These are phyloP conservation scores for Phytophthora niederhauseri DNA, from an alignment of 352 stramenopile genomes.

Conservation along the genomic window DNA sequence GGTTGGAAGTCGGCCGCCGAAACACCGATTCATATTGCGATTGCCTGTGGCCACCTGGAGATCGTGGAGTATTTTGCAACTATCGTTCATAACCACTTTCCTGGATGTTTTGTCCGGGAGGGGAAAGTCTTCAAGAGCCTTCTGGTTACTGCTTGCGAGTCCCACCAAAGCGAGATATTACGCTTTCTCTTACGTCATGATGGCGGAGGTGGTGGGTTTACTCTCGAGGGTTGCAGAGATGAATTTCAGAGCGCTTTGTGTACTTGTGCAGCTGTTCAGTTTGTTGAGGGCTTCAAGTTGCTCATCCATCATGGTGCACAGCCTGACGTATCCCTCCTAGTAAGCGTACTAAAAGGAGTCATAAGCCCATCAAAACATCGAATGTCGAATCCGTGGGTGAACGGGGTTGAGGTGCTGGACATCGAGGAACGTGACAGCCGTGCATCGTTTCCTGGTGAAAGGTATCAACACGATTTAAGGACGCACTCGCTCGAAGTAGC, in stretches of 20 bases:
- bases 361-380: slow-evolving; percentile 6
- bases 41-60: slow-evolving; percentile 54
- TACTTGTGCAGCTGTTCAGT: slow-evolving; percentile 42
- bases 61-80: slow-evolving; percentile 48
- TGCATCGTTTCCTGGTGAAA: slow-evolving; percentile 22
- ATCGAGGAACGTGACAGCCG: not conserved
- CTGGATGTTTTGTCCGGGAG: slow-evolving; percentile 49
- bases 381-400: slow-evolving; percentile 10
- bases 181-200: slow-evolving; percentile 42
- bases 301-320: slow-evolving; percentile 39
- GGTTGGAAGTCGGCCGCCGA: slow-evolving; percentile 26
- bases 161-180: slow-evolving; percentile 42
- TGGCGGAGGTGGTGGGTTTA: slow-evolving; percentile 46
- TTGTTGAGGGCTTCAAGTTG: slow-evolving; percentile 47
- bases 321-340: slow-evolving; percentile 44
- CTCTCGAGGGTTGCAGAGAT: slow-evolving; percentile 33
- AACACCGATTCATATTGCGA: slow-evolving; percentile 56
- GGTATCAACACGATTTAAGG: slow-evolving; percentile 28
- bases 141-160: slow-evolving; percentile 48
- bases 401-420: slow-evolving; percentile 23
- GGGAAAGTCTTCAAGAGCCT: slow-evolving; percentile 47
- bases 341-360: slow-evolving; percentile 40
- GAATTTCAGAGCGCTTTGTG: slow-evolving; percentile 52
- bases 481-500: slow-evolving; percentile 24
- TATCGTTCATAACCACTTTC: slow-evolving; percentile 53